These are phyloP conservation scores for Aspergillus terreus DNA, from an alignment of 2,329 filamentous ascomycete genomes.

Conservation along the genomic window DNA sequence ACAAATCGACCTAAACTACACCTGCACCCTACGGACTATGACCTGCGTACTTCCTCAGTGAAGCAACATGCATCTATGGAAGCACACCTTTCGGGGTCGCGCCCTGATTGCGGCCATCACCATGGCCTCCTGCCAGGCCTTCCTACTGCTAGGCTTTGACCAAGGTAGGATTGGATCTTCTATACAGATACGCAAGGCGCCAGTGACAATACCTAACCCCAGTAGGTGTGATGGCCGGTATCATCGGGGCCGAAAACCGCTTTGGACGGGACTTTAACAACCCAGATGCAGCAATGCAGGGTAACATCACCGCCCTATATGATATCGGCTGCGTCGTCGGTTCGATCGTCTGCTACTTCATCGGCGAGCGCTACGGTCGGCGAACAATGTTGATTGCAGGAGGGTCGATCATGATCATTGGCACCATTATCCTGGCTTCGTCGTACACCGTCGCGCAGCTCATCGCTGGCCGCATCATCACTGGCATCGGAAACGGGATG, in stretches of 20 bases:
- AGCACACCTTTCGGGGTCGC: constrained; percentile 20
- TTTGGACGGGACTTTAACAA: constrained; percentile 39
- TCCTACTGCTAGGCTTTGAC: constrained; percentile 44
- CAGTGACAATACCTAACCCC: neutral
- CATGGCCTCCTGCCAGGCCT: constrained; percentile 40
- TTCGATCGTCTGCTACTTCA: constrained; percentile 31
- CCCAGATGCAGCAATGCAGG: constrained; percentile 38
- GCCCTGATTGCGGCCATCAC: constrained; percentile 21
- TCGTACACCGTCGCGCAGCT: constrained; percentile 43
- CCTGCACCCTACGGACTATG: neutral
- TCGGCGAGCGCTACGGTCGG: constrained; percentile 43
- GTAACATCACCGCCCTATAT: constrained; percentile 28
- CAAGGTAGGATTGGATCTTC: constrained; percentile 32
- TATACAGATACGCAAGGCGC: too few relatives aligned
- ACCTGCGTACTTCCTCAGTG: neutral
- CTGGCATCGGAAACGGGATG: constrained; percentile 37
- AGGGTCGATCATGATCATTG: constrained; percentile 33
- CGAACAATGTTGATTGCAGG: constrained; percentile 41
- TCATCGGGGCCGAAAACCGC: constrained; percentile 43
- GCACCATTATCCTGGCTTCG: constrained; percentile 29
- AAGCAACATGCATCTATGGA: constrained; percentile 17
- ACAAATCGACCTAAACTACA: neutral
- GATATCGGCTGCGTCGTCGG: constrained; percentile 33
- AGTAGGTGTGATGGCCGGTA: constrained; percentile 28
- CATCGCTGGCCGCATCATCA: constrained; percentile 47